Percentiles rank a stretch among this genome's conserved stretches.
Conservation (phyloP, 352 stramenopile genomes). For the Pythium insidiosum region DNA sequence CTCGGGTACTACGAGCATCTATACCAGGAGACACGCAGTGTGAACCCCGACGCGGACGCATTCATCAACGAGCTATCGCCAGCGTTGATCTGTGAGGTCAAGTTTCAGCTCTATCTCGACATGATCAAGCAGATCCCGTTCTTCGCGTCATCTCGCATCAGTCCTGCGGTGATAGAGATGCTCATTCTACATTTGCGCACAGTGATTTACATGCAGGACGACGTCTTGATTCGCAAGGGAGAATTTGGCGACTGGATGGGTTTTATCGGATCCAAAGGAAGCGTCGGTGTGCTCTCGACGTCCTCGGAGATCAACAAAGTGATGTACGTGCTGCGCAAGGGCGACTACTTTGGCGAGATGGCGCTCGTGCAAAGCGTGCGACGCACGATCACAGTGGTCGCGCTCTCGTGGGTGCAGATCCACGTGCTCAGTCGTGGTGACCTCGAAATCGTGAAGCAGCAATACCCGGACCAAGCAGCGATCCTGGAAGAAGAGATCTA, state of each 20-base stretch:
- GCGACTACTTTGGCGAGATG: constrained; percentile 80
- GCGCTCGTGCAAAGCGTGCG: constrained; percentile 50
- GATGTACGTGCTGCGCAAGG: constrained; percentile 54
- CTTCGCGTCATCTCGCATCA: constrained; percentile 44
- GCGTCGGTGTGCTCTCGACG: constrained; percentile 51
- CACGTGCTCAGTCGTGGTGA: constrained; percentile 51
- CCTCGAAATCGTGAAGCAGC: constrained; percentile 49
- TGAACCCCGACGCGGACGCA: constrained; percentile 50
- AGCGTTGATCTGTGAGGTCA: constrained; percentile 63
- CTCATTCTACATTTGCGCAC: constrained; percentile 58
- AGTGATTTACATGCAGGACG: constrained; percentile 75
- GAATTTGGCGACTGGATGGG: constrained; percentile 79
- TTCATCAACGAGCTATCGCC: constrained; percentile 75
- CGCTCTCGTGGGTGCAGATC: constrained; percentile 66
- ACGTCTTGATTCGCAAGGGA: constrained; percentile 67
- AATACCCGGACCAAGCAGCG: constrained; percentile 45
- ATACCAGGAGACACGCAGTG: constrained; percentile 56
- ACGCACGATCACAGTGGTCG: constrained; percentile 56
- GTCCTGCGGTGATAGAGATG: constrained; percentile 59
- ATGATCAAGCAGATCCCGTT: constrained; percentile 77
- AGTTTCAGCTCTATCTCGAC: constrained; percentile 65
- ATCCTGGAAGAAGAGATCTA: constrained; percentile 59
- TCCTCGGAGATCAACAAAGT: constrained; percentile 31
- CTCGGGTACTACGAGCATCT: constrained; percentile 63
- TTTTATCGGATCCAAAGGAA: constrained; percentile 63